Percentiles rank a stretch among this genome's conserved stretches.
These are phyloP conservation scores for Taxillus chinensis DNA, from an alignment of 164 flowering plant genomes.

Conservation along the genomic window DNA sequence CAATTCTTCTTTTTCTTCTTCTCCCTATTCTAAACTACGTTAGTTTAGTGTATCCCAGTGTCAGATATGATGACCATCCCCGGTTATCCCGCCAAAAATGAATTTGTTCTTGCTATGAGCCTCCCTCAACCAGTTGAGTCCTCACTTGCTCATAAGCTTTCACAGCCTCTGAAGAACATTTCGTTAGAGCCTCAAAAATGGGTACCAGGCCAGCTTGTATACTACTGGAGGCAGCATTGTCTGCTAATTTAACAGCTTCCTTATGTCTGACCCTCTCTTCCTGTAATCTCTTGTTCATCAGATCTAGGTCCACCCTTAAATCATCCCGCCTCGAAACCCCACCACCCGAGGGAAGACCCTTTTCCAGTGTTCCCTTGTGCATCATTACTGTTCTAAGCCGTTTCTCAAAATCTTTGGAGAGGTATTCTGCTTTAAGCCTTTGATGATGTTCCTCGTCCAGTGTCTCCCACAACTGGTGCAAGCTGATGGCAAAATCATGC, in stretches of 20 bases:
- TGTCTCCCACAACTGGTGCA: slow-evolving; percentile 69
- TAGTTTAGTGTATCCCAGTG: too few relatives aligned
- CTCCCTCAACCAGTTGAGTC: slow-evolving; percentile 17
- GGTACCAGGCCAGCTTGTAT: slow-evolving; percentile 74
- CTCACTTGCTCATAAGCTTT: slow-evolving; percentile 75
- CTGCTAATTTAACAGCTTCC: slow-evolving; percentile 57
- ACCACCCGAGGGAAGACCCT: slow-evolving; percentile 36
- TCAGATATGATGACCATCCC: too few relatives aligned
- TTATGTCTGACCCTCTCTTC: slow-evolving; percentile 70
- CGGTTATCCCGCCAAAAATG: too few relatives aligned
- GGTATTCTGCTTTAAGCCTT: slow-evolving; percentile 63
- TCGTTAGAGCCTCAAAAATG: slow-evolving; percentile 71
- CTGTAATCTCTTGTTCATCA: slow-evolving; percentile 52
- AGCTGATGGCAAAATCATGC: slow-evolving; percentile 49
- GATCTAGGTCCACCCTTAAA: slow-evolving; percentile 67
- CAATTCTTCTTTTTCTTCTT: neutral
- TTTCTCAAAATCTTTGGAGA: slow-evolving; percentile 60
- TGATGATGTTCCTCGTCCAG: slow-evolving; percentile 80
- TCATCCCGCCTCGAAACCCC: slow-evolving; percentile 59
- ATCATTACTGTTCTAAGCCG: slow-evolving; percentile 31
- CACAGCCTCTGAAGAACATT: slow-evolving; percentile 47
- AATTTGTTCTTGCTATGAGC: slow-evolving; percentile 6
- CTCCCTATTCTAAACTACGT: neutral
- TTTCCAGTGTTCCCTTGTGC: slow-evolving; percentile 33
- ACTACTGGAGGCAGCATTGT: slow-evolving; percentile 63